Evolutionary conservation across 2,329 filamentous ascomycete genomes (phyloP).

Genomic region (Colletotrichum simmondsii): DNA sequence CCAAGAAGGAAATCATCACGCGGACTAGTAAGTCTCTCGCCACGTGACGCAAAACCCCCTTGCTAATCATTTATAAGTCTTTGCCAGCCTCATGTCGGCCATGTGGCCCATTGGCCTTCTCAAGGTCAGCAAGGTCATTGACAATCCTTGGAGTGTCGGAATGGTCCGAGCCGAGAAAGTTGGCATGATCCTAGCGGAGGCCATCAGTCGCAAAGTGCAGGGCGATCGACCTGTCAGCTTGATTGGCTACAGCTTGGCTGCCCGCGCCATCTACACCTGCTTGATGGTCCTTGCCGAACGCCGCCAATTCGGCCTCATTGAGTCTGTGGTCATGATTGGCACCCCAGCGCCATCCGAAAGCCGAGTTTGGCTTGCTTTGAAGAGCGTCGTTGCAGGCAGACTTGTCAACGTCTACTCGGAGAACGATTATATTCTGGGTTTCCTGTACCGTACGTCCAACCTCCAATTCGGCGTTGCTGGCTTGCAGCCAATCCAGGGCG

Average conservation of each 20-base stretch:
- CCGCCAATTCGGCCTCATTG: conserved; percentile 85
- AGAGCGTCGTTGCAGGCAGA: conserved; percentile 82
- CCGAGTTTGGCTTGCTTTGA: conserved; percentile 80
- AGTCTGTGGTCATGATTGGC: conserved; percentile 87
- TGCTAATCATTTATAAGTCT: conserved; percentile 48
- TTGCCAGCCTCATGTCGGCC: conserved; percentile 67
- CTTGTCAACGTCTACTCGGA: conserved; percentile 92
- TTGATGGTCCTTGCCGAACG: conserved; percentile 83
- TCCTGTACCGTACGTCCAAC: conserved; percentile 85
- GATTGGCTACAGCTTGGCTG: conserved; percentile 85
- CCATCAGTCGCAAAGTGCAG: conserved; percentile 83
- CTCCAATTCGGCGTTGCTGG: conserved; percentile 88
- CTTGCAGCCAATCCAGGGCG: conserved; percentile 77
- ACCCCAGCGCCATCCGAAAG: conserved; percentile 79
- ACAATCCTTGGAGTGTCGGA: conserved; percentile 83
- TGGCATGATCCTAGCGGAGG: conserved; percentile 79
- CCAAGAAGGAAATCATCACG: conserved; percentile 62
- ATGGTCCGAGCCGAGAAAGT: conserved; percentile 81
- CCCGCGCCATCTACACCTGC: conserved; percentile 86
- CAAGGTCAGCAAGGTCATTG: conserved; percentile 78
- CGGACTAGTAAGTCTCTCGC: conserved; percentile 55
- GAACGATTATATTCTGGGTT: conserved; percentile 88
- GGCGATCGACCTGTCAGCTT: conserved; percentile 85
- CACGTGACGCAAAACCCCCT: neutral
- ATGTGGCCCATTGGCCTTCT: conserved; percentile 72